Conservation (phyloP, 768 basidiomycete genomes). For the Boletus vermiculosoides region DNA sequence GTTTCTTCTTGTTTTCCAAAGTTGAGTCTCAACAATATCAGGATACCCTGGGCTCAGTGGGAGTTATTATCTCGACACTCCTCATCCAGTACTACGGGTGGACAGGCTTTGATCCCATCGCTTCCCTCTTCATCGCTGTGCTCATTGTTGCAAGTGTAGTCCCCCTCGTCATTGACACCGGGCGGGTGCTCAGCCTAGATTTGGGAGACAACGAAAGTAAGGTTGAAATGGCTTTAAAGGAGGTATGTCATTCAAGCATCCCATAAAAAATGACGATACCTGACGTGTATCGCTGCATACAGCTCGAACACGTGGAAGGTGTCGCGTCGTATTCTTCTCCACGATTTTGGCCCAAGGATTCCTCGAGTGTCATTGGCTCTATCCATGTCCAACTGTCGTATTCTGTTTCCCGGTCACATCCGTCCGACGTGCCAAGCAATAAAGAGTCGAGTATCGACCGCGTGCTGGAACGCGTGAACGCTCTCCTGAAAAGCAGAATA, state of each 20-base stretch:
- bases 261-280: not conserved
- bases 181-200: constrained; percentile 83
- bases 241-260: constrained; percentile 44
- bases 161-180: constrained; percentile 93
- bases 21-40: constrained; percentile 30
- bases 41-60: constrained; percentile 96
- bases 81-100: constrained; percentile 96
- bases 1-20: constrained; percentile 21
- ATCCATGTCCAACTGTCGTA: constrained; percentile 86
- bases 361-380: constrained; percentile 80
- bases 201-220: constrained; percentile 58
- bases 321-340: constrained; percentile 77
- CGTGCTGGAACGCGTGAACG: constrained; percentile 75
- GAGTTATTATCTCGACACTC: constrained; percentile 95
- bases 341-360: constrained; percentile 96
- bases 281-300: not conserved
- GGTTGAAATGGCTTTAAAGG: constrained; percentile 58
- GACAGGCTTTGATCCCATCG: constrained; percentile 99
- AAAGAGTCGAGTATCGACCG: constrained; percentile 44
- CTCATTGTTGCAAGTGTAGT: constrained; percentile 95
- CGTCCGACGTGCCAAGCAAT: constrained; percentile 39
- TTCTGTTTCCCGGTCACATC: constrained; percentile 55
- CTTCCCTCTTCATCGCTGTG: constrained; percentile 92
- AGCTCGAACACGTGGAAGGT: constrained; percentile 78
- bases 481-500: constrained; percentile 67